Base-by-base conservation (phyloP, 148 eudicot genomes). In the Nepenthes mirabilis region DNA sequence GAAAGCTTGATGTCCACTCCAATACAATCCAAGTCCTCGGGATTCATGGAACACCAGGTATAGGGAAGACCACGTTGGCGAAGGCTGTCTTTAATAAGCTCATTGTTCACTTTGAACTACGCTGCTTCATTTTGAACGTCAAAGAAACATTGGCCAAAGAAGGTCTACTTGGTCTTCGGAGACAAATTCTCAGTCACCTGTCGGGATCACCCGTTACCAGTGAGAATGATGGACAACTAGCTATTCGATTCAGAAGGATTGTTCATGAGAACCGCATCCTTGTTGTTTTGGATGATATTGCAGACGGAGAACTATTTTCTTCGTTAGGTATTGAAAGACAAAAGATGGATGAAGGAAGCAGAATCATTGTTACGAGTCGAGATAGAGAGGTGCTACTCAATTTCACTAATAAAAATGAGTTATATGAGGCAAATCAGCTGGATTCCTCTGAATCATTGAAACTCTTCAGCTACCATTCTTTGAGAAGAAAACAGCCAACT, bases 21-120 rank as follows among this genome's bases (percentile, higher is more conserved):
- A 43, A 10, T 32, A 79, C 52, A 23, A 60, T 75, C 48, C 57
- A 43, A 47, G 72, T 73, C 68, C 64, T 85, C 34, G 79, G 82
- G 58, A 37, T 85, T 40, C 82, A 71, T 52, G 91, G 91, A 23
- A 65, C 70, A 45, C 84, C 83, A 43, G 90, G 90, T 43, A 70
- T 84, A 65, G 90, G 90, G 47, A 84, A 84, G 72, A 84, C 90
- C 47, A 85, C 91, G 58, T 66, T 85, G 50, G 84, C 86, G 36
- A 85, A 82, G 70, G 80, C 87, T 11, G 69, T 72, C 34, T 85
- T 64, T 59, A 85, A 80, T 71, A 75, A 71, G 71, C 82, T 85
- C 6, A 67, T 68, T 6, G 53, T 34, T 57, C 58, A 54, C 32
- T 85, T 82, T 53, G 66, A 62, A 56, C 51, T 47, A 37, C 84